Evolutionary conservation across 768 basidiomycete genomes (phyloP), one percentile per base, ranked within the genome.

Genomic region (Gloeopeniophorella convolvens): DNA sequence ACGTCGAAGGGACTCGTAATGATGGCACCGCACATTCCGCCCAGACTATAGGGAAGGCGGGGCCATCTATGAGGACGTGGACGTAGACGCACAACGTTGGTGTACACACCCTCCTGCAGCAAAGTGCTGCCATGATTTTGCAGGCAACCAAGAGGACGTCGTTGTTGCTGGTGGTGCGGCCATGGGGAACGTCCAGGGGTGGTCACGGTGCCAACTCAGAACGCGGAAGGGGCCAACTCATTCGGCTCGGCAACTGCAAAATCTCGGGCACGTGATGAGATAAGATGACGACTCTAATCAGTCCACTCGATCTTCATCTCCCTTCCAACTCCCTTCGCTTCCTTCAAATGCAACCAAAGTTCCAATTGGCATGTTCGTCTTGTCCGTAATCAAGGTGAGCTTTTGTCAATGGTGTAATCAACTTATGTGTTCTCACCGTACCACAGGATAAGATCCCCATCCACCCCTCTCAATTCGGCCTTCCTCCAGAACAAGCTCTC

Each of bases 1-100:
- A 99, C 92, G 67, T 99, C 96, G 60, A 99, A 95, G 0, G 96
- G 95, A 36, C 91, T 92, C 0, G 96, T 99, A 3, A 97, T 84
- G 51, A 96, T 86, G 15, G 93, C 93, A 28, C 95, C 96, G 62
- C 90, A 90, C 93, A 98, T 95, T 33, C 94, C 96, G 21, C 95
- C 96, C 15, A 97, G 71, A 18, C 95, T 97, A 48, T 15, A 44
- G 10, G 54, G n/a, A 51, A 55, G 24, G 37, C 46, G 16, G 30
- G 24, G 3, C 32, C 33, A 43, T 2, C 11, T 44, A 12, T 30
- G 16, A 30, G 9, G 11, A 9, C 1, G 8, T 21, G 24, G 23
- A 27, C 30, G 12, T 30, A 34, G 16, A 28, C 41, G 37, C 26
- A n/a, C n/a, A n/a, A n/a, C n/a, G n/a, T n/a, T n/a, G n/a, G 15